Evolutionary conservation across 225 moss, liverwort and hornwort genomes (phyloP).

Genomic region (Lunularia cruciata): DNA sequence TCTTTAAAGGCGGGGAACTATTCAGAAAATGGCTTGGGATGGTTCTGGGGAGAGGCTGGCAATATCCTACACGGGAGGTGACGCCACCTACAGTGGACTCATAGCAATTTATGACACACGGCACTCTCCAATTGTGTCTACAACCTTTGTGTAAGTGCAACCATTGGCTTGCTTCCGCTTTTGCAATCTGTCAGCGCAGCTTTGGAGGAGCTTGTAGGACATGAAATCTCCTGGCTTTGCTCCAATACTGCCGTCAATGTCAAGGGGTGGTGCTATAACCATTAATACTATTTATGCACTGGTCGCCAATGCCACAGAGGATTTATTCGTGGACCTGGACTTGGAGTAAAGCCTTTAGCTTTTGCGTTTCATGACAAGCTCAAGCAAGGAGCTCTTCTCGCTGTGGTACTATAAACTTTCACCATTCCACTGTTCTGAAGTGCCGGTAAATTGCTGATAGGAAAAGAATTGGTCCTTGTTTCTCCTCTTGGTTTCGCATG

Average conservation of each 20-base stretch:
- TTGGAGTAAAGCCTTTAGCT: conserved; percentile 73
- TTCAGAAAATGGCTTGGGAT: conserved; percentile 97
- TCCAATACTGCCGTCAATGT: no score
- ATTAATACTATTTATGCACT: no score
- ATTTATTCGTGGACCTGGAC: conserved; percentile 84
- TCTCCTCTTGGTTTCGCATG: neutral
- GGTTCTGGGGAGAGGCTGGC: conserved; percentile 92
- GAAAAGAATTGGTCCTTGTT: no score
- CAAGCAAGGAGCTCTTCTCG: conserved; percentile 92
- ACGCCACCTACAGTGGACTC: conserved; percentile 59
- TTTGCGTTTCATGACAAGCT: conserved; percentile 89
- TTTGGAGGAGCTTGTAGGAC: neutral
- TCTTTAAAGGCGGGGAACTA: conserved; percentile 61
- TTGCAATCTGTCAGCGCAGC: neutral
- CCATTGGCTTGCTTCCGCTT: neutral
- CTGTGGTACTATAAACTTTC: no score
- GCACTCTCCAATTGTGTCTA: conserved; percentile 71
- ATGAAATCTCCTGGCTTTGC: no score
- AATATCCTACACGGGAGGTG: conserved; percentile 68
- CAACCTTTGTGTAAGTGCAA: conserved; percentile 74
- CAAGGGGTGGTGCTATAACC: no score
- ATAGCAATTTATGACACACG: conserved; percentile 80
- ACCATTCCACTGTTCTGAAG: no score
- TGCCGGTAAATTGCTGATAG: no score
- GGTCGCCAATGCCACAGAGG: conserved; percentile 46